These are phyloP conservation scores for Diaporthe caulivora DNA, from an alignment of 2,329 filamentous ascomycete genomes.

Conservation along the genomic window DNA sequence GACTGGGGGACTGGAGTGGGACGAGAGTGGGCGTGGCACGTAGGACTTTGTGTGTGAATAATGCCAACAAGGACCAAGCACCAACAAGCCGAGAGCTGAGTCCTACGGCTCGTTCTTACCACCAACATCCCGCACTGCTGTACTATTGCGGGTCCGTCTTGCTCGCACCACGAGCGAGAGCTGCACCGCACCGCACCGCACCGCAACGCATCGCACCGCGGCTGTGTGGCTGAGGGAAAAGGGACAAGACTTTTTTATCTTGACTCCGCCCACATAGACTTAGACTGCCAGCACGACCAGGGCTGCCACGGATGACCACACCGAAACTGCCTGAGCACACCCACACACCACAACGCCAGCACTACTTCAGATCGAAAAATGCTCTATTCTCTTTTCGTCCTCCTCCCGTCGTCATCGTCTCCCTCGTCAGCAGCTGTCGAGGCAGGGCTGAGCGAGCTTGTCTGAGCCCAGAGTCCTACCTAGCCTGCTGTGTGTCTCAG, in stretches of 20 bases:
- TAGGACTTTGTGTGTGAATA: slow-evolving; percentile 31
- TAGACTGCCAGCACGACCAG: background rate
- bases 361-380: background rate
- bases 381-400: background rate
- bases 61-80: slow-evolving; percentile 28
- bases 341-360: background rate
- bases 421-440: slow-evolving; percentile 7
- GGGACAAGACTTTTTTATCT: slow-evolving; percentile 23
- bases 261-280: slow-evolving; percentile 24
- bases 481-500: slow-evolving; percentile 1
- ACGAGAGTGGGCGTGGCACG: background rate
- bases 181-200: slow-evolving; percentile 2
- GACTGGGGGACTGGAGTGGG: background rate
- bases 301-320: background rate
- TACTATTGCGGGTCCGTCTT: background rate
- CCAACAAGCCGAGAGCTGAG: slow-evolving; percentile 32
- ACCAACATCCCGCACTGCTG: slow-evolving; percentile 4
- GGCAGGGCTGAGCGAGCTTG: slow-evolving; percentile 23
- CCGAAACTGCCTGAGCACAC: background rate
- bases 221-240: slow-evolving; percentile 30
- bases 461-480: slow-evolving; percentile 1
- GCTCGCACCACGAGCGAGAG: slow-evolving; percentile 12
- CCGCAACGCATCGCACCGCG: no score
- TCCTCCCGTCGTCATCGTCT: slow-evolving; percentile 6
- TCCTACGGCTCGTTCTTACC: slow-evolving; percentile 8